phyloP scores from a whole-genome alignment of 2,329 filamentous ascomycete species.

The Colletotrichum acutatum region DNA sequence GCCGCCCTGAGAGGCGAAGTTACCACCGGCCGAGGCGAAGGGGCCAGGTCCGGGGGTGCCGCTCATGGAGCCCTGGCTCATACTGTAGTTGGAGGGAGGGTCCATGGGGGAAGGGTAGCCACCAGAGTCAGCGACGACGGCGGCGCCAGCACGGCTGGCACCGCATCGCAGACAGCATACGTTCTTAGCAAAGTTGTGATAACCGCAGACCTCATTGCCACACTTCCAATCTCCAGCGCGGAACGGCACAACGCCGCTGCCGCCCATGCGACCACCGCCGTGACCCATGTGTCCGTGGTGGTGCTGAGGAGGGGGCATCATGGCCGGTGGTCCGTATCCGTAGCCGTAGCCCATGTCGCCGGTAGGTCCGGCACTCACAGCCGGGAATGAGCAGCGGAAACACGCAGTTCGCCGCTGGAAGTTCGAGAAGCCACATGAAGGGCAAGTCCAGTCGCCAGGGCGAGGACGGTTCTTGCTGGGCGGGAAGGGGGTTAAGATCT shows the following conservation, averaged over 20 bases:
- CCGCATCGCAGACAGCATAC: conserved; percentile 97
- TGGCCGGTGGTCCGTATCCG: conserved; percentile 80
- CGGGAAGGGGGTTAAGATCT: conserved; percentile 96
- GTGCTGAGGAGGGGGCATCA: conserved; percentile 83
- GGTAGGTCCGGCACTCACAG: conserved; percentile 81
- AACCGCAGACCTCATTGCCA: conserved; percentile 94
- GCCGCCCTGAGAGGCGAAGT: conserved; percentile 67
- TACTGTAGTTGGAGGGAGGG: conserved; percentile 81
- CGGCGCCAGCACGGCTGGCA: conserved; percentile 91
- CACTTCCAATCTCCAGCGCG: conserved; percentile 99
- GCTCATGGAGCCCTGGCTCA: conserved; percentile 88
- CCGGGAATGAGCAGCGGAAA: conserved; percentile 99
- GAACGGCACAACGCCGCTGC: conserved; percentile 92
- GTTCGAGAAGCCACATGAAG: conserved; percentile 98
- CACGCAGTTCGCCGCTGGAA: conserved; percentile 98
- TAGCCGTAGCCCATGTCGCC: conserved; percentile 67
- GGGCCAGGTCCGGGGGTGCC: conserved; percentile 83
- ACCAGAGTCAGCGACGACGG: conserved; percentile 92
- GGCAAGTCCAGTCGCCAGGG: conserved; percentile 98
- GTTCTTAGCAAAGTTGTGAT: conserved; percentile 99
- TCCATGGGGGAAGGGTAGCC: conserved; percentile 94
- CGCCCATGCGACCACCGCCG: conserved; percentile 78
- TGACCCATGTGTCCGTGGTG: conserved; percentile 64
- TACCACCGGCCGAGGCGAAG: conserved; percentile 72
- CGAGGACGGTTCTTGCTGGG: conserved; percentile 98